Percentiles rank a stretch among this genome's conserved stretches.
Evolutionary conservation across 2,329 filamentous ascomycete species (phyloP).

Genomic region (Alternaria sp.): DNA sequence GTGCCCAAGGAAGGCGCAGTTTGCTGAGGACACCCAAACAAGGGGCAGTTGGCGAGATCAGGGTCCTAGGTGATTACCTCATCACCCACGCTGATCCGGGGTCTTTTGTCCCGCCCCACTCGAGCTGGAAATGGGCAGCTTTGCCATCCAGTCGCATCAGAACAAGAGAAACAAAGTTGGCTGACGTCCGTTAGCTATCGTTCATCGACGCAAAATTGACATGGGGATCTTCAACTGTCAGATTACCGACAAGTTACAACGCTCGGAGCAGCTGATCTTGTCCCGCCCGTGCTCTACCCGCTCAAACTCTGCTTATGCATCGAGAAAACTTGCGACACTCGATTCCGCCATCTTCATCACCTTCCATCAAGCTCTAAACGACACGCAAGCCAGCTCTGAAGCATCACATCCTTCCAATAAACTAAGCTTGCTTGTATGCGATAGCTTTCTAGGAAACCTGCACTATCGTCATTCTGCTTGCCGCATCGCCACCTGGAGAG

Average conservation of each 20-base stretch:
- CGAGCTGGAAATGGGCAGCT: background rate
- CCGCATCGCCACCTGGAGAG: background rate
- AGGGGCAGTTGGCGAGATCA: background rate
- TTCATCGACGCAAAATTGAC: background rate
- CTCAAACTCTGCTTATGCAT: background rate
- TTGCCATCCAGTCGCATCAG: background rate
- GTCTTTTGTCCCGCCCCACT: background rate
- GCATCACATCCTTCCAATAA: background rate
- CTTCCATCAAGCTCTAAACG: background rate
- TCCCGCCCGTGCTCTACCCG: background rate
- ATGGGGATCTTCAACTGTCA: background rate
- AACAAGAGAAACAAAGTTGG: background rate
- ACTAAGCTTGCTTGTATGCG: background rate
- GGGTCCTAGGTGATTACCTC: background rate
- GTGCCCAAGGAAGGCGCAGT: background rate
- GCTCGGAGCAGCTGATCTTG: background rate
- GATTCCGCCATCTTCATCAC: background rate
- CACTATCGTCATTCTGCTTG: background rate
- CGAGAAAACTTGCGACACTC: background rate
- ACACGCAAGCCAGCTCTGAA: background rate
- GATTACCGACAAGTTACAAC: background rate
- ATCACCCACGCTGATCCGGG: background rate
- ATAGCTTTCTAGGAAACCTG: background rate
- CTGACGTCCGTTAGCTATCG: background rate
- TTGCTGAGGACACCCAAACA: background rate